These are phyloP conservation scores for Selaginella moellendorffii DNA, from an alignment of 75 land plant species.

Conservation along the genomic window DNA sequence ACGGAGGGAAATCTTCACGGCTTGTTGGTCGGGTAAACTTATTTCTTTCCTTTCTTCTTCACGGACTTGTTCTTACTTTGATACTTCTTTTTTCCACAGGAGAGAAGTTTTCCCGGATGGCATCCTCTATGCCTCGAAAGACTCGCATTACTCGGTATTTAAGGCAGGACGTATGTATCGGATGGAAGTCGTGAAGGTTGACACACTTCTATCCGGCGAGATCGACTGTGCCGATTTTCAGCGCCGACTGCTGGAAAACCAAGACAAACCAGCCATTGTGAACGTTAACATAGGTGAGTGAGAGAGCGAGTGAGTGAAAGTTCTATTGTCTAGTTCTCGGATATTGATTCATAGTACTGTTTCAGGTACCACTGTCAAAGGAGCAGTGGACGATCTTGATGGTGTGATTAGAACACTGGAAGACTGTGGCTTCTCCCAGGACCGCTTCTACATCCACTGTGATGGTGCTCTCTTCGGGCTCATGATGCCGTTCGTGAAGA, in stretches of 20 bases:
- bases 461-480: slow-evolving; percentile 97
- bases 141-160: slow-evolving; percentile 88
- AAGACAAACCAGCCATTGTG: slow-evolving; percentile 82
- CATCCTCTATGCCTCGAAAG: slow-evolving; percentile 74
- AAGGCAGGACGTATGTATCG: slow-evolving; percentile 96
- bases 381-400: slow-evolving; percentile 99
- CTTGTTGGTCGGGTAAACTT: slow-evolving; percentile 87
- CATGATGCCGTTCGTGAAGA: slow-evolving; percentile 99
- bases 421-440: slow-evolving; percentile 66
- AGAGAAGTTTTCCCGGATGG: slow-evolving; percentile 96
- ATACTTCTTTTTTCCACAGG: slow-evolving; percentile 24
- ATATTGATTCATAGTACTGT: background rate
- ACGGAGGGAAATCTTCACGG: slow-evolving; percentile 99
- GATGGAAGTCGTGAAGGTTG: slow-evolving; percentile 84
- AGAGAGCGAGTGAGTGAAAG: no score
- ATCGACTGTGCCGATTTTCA: slow-evolving; percentile 79
- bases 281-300: slow-evolving; percentile 85
- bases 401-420: slow-evolving; percentile 66
- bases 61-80: background rate
- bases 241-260: slow-evolving; percentile 40
- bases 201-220: slow-evolving; percentile 70
- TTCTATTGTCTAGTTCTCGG: no score
- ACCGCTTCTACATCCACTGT: slow-evolving; percentile 91
- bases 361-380: slow-evolving; percentile 96
- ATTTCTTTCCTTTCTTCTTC: background rate